Percentiles rank a stretch among this genome's conserved stretches.
Evolutionary conservation across 345 rosid species (phyloP).

Genomic region (Punica granatum): DNA sequence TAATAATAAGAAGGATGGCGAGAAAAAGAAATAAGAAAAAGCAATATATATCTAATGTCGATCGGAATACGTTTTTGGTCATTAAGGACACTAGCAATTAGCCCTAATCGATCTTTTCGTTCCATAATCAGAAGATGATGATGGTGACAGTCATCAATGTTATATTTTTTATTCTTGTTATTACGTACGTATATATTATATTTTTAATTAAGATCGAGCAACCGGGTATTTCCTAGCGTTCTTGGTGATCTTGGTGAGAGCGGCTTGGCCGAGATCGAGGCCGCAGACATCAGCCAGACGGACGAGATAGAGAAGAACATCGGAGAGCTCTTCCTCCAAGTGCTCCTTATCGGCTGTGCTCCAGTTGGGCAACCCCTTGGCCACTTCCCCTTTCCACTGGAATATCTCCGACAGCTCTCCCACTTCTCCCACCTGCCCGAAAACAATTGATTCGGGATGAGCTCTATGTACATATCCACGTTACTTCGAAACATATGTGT

Average conservation of each 20-base stretch:
- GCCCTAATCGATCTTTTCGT: too few species aligned
- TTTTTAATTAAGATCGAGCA: not conserved
- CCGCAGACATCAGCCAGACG: constrained; percentile 54
- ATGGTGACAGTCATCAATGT: too few species aligned
- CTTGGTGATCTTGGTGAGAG: constrained; percentile 35
- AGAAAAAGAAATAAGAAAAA: too few species aligned
- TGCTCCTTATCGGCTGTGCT: constrained; percentile 41
- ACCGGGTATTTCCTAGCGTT: constrained; percentile 43
- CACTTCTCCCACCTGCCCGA: constrained; percentile 55
- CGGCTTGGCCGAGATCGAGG: constrained; percentile 55
- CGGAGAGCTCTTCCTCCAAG: constrained; percentile 54
- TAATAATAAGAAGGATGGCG: too few species aligned
- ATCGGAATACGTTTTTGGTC: too few species aligned
- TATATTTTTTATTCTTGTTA: not conserved
- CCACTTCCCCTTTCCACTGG: constrained; percentile 68
- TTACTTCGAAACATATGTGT: too few species aligned
- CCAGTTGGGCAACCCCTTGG: constrained; percentile 55
- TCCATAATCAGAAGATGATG: too few species aligned
- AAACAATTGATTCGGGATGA: not conserved
- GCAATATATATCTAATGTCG: too few species aligned
- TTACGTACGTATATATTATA: not conserved
- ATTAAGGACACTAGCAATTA: too few species aligned
- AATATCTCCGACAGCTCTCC: constrained; percentile 57
- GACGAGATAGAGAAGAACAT: constrained; percentile 51
- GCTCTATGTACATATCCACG: too few species aligned